phyloP scores from a whole-genome alignment of 2,329 filamentous ascomycete genomes.

The Fusarium mexicanum region DNA sequence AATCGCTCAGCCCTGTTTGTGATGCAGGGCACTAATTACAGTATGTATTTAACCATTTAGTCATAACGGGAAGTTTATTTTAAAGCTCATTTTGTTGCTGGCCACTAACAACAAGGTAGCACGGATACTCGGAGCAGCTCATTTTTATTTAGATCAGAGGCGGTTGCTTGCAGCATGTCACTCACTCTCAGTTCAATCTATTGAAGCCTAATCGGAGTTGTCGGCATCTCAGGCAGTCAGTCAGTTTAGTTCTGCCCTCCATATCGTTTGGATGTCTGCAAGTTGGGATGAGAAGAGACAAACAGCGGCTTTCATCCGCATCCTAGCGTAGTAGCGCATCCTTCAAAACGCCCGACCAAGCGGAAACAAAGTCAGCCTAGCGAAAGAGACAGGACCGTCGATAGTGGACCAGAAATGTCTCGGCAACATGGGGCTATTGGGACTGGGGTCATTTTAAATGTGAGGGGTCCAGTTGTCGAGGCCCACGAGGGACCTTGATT shows the following conservation, averaged over 20 bases:
- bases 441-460: neutral
- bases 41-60: neutral
- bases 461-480: slow-evolving; percentile 9
- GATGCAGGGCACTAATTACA: neutral
- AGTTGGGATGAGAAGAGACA: neutral
- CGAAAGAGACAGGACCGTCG: slow-evolving; percentile 15
- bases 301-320: slow-evolving; percentile 11
- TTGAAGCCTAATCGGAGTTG: neutral
- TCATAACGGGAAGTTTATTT: slow-evolving; percentile 27
- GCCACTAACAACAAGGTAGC: neutral
- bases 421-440: slow-evolving; percentile 13
- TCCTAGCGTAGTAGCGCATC: slow-evolving; percentile 10
- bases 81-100: slow-evolving; percentile 12
- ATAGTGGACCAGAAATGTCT: slow-evolving; percentile 19
- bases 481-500: neutral
- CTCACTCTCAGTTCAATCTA: neutral
- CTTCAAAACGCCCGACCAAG: slow-evolving; percentile 20
- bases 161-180: neutral
- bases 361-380: slow-evolving; percentile 27
- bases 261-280: too few relatives aligned
- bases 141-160: neutral
- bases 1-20: slow-evolving; percentile 29
- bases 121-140: neutral
- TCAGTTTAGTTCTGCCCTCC: neutral
- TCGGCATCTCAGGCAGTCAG: neutral